Percentiles rank a stretch among this genome's conserved stretches.
Conservation (phyloP, 352 stramenopile genomes). For the Phytophthora kernoviae region DNA sequence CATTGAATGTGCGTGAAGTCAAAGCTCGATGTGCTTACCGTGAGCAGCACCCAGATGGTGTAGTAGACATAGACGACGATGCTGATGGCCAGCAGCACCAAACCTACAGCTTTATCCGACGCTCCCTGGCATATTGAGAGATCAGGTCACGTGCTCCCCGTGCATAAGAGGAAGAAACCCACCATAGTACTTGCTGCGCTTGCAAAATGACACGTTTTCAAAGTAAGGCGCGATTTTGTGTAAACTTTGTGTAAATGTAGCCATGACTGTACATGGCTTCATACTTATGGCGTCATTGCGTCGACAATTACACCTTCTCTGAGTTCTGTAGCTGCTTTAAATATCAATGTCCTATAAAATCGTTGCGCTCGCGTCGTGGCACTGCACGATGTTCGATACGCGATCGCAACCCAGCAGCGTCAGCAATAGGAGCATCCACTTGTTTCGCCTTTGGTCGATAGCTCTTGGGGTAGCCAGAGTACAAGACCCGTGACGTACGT, state of each 20-base stretch:
- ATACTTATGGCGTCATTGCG: too few relatives aligned
- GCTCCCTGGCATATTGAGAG: constrained; percentile 39
- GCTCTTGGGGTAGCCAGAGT: constrained; percentile 38
- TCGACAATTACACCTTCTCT: too few relatives aligned
- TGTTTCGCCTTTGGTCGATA: constrained; percentile 24
- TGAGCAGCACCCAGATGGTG: constrained; percentile 90
- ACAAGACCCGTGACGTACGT: constrained; percentile 33
- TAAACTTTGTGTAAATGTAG: not conserved
- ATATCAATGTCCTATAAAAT: constrained; percentile 4
- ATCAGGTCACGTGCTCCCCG: too few relatives aligned
- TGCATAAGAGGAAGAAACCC: not conserved
- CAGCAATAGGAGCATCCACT: not conserved
- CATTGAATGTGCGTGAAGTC: not conserved
- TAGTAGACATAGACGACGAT: constrained; percentile 92
- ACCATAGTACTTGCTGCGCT: too few relatives aligned
- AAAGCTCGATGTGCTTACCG: constrained; percentile 46
- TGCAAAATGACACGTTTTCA: too few relatives aligned
- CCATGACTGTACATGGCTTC: not conserved
- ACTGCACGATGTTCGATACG: constrained; percentile 2
- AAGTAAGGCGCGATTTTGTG: too few relatives aligned
- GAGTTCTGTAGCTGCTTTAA: too few relatives aligned
- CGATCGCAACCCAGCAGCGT: constrained; percentile 3
- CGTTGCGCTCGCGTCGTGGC: constrained; percentile 9
- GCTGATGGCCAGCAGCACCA: constrained; percentile 78
- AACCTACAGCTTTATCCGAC: constrained; percentile 80